Percentiles rank a stretch among this genome's conserved stretches.
phyloP scores from a whole-genome alignment of 306 rosid genomes.

The Dicorynia guianensis region DNA sequence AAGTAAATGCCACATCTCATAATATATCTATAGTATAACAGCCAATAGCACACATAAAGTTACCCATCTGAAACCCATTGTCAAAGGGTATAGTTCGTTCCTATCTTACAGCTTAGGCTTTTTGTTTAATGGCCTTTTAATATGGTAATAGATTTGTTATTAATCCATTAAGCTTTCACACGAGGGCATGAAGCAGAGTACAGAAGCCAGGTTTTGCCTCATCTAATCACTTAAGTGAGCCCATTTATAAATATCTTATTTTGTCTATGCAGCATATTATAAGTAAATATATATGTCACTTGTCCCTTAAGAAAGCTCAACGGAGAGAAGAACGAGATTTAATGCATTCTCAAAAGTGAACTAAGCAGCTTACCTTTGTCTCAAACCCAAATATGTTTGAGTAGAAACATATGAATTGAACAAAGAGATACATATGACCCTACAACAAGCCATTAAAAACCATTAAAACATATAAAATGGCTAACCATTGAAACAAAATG shows the following conservation, averaged over 20 bases:
- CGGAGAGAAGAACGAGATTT: slow-evolving; percentile 14
- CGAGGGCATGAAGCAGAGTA: too few relatives aligned
- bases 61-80: background rate
- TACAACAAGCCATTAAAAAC: slow-evolving; percentile 50
- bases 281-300: slow-evolving; percentile 23
- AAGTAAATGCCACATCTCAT: slow-evolving; percentile 15
- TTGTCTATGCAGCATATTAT: slow-evolving; percentile 14
- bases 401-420: slow-evolving; percentile 83
- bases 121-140: too few relatives aligned
- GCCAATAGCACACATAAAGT: background rate
- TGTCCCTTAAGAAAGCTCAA: slow-evolving; percentile 15
- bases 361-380: slow-evolving; percentile 76
- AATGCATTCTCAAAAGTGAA: slow-evolving; percentile 24
- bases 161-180: too few relatives aligned
- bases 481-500: slow-evolving; percentile 27
- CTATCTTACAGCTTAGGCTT: too few relatives aligned
- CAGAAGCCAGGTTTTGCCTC: too few relatives aligned
- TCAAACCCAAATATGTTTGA: slow-evolving; percentile 95
- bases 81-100: too few relatives aligned
- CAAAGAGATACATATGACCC: slow-evolving; percentile 98
- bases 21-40: background rate
- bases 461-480: slow-evolving; percentile 45
- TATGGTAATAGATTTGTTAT: too few relatives aligned
- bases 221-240: background rate
- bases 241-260: background rate